Evolutionary conservation across 164 flowering plant genomes (phyloP).

Genomic region (Vitis cinerea): DNA sequence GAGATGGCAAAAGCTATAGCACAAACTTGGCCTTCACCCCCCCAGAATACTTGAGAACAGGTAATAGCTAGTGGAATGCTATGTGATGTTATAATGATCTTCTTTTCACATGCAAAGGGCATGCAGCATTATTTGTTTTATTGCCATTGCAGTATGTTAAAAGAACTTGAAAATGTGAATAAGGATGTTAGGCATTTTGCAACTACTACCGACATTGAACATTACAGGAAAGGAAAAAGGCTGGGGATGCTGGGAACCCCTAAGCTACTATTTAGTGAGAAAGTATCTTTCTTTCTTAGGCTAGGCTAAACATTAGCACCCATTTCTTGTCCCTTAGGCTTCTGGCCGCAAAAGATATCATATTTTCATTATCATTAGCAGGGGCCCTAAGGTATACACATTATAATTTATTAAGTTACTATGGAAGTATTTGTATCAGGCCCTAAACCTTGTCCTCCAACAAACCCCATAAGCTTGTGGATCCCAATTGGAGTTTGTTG

Average conservation of each 20-base stretch:
- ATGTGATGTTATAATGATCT: background rate
- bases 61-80: conserved; percentile 17
- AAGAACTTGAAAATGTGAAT: background rate
- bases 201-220: background rate
- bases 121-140: background rate
- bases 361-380: no score
- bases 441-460: no score
- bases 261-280: background rate
- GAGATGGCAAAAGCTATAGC: conserved; percentile 65
- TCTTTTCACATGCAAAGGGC: background rate
- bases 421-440: no score
- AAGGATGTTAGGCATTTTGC: background rate
- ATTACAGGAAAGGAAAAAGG: background rate
- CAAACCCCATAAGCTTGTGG: no score
- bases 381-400: no score
- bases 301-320: background rate
- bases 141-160: background rate
- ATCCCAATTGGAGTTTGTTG: no score
- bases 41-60: conserved; percentile 56
- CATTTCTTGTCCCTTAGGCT: background rate
- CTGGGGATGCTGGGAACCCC: background rate
- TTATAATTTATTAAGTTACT: no score
- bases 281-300: background rate
- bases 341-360: no score
- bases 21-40: conserved; percentile 63